Percentiles rank a stretch among this genome's conserved stretches.
Conservation (phyloP, 2,329 filamentous ascomycete genomes). For the Aspergillus sp. region DNA sequence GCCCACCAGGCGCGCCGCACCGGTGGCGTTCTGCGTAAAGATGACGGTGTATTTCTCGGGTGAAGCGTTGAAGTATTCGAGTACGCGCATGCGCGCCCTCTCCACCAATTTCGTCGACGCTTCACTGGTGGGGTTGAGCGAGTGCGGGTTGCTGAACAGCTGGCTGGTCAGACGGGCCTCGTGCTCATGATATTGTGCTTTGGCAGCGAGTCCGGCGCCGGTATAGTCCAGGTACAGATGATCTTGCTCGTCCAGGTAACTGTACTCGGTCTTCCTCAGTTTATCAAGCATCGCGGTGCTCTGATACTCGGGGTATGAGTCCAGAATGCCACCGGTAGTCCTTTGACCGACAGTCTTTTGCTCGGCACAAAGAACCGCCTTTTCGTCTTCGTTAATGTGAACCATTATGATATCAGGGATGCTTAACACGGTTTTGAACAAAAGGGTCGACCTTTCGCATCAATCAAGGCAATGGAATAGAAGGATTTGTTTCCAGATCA, state of each 20-base stretch:
- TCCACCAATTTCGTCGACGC: slow-evolving; percentile 8
- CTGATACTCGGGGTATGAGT: slow-evolving; percentile 9
- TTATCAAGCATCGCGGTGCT: slow-evolving; percentile 1
- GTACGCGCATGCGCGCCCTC: slow-evolving; percentile 5
- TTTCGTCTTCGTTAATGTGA: not conserved
- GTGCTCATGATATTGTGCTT: slow-evolving; percentile 8
- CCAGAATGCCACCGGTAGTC: not conserved
- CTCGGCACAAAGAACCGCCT: not conserved
- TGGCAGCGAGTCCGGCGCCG: slow-evolving; percentile 8
- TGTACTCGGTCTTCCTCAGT: slow-evolving; percentile 10
- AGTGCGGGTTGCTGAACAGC: slow-evolving; percentile 11
- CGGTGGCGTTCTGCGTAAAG: slow-evolving; percentile 11
- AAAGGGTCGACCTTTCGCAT: too few species aligned
- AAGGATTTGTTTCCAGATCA: not conserved
- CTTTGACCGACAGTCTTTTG: not conserved
- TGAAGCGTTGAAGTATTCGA: slow-evolving; percentile 6
- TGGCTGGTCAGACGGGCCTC: slow-evolving; percentile 3
- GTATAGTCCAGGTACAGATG: slow-evolving; percentile 13
- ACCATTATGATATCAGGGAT: not conserved
- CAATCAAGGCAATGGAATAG: too few species aligned
- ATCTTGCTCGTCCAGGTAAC: slow-evolving; percentile 9
- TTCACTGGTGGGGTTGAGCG: slow-evolving; percentile 9
- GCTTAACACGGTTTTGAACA: not conserved
- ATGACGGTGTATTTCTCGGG: slow-evolving; percentile 10
- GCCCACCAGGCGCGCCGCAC: slow-evolving; percentile 8